Evolutionary conservation across 768 basidiomycete species (phyloP).

Genomic region (Pleurotus citrinopileatus): DNA sequence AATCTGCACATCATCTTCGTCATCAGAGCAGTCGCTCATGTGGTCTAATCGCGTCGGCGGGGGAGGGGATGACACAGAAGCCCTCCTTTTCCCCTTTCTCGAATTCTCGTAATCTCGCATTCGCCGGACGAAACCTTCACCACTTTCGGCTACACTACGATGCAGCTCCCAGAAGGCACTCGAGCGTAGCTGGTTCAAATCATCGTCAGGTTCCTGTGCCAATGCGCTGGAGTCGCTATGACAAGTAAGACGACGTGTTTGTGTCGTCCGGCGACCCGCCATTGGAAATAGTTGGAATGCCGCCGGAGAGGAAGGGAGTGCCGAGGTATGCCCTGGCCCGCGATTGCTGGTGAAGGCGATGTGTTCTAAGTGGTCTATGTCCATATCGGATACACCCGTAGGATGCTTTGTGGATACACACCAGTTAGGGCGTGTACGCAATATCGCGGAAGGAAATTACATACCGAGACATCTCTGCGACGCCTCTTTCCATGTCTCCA

Average conservation of each 20-base stretch:
- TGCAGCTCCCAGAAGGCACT: slow-evolving; percentile 66
- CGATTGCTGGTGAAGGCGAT: slow-evolving; percentile 19
- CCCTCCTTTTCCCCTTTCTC: slow-evolving; percentile 43
- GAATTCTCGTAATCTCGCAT: slow-evolving; percentile 72
- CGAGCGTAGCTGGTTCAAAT: slow-evolving; percentile 49
- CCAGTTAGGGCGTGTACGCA: slow-evolving; percentile 2
- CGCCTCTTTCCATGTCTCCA: slow-evolving; percentile 56
- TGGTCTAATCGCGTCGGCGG: slow-evolving; percentile 14
- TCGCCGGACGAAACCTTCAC: slow-evolving; percentile 64
- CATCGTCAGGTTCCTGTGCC: slow-evolving; percentile 19
- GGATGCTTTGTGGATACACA: slow-evolving; percentile 9
- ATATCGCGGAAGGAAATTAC: slow-evolving; percentile 16
- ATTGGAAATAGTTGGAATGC: slow-evolving; percentile 46
- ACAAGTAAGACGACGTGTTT: slow-evolving; percentile 17
- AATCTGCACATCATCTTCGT: slow-evolving; percentile 61
- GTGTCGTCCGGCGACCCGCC: slow-evolving; percentile 13
- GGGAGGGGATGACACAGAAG: slow-evolving; percentile 21
- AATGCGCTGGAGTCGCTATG: slow-evolving; percentile 20
- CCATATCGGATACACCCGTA: slow-evolving; percentile 16
- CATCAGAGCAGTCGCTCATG: slow-evolving; percentile 29
- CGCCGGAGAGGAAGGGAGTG: slow-evolving; percentile 45
- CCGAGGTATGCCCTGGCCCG: slow-evolving; percentile 26
- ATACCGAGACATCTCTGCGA: slow-evolving; percentile 46
- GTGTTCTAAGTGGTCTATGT: slow-evolving; percentile 17
- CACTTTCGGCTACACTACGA: slow-evolving; percentile 57